A percentile compares a stretch with the other conserved stretches of the same genome.
These are phyloP conservation scores for Yamadazyma buinensis DNA, from an alignment of 1,139 yeast genomes.

Conservation along the genomic window DNA sequence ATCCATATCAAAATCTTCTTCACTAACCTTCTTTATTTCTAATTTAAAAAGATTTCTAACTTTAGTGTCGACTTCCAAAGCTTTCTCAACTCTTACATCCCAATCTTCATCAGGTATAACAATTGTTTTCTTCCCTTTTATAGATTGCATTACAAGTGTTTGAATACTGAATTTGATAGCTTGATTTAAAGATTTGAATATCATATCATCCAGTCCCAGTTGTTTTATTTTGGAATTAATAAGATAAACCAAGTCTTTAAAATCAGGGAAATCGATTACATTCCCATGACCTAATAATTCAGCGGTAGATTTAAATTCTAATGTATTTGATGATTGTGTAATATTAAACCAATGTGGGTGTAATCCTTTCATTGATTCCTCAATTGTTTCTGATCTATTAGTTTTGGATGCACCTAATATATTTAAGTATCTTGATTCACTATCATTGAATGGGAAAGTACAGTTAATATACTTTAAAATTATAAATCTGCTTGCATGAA, in stretches of 20 bases:
- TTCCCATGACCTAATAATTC: slow-evolving; percentile 40
- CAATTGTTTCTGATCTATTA: slow-evolving; percentile 69
- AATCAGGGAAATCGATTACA: slow-evolving; percentile 41
- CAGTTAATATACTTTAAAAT: slow-evolving; percentile 65
- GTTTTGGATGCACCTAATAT: slow-evolving; percentile 56
- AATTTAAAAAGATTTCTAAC: slow-evolving; percentile 40
- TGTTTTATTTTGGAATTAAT: slow-evolving; percentile 23
- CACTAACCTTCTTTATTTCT: slow-evolving; percentile 19
- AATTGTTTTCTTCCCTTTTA: slow-evolving; percentile 48
- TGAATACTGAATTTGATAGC: slow-evolving; percentile 50
- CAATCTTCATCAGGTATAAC: slow-evolving; percentile 72
- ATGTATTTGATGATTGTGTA: slow-evolving; percentile 39
- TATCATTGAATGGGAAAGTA: slow-evolving; percentile 64
- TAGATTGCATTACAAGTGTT: slow-evolving; percentile 63
- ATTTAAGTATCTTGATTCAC: slow-evolving; percentile 66
- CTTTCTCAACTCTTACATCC: slow-evolving; percentile 69
- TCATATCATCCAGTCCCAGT: slow-evolving; percentile 18
- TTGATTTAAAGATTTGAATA: slow-evolving; percentile 29
- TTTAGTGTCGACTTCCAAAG: slow-evolving; percentile 56
- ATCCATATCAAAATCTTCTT: slow-evolving; percentile 16
- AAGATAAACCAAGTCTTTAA: slow-evolving; percentile 27
- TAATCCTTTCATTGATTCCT: slow-evolving; percentile 79
- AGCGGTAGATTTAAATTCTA: slow-evolving; percentile 38
- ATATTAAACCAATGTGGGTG: slow-evolving; percentile 70
- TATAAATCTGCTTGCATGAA: slow-evolving; percentile 50